Evolutionary conservation across 352 stramenopile species (phyloP).

Genomic region (Phytopythium ostracodes): DNA sequence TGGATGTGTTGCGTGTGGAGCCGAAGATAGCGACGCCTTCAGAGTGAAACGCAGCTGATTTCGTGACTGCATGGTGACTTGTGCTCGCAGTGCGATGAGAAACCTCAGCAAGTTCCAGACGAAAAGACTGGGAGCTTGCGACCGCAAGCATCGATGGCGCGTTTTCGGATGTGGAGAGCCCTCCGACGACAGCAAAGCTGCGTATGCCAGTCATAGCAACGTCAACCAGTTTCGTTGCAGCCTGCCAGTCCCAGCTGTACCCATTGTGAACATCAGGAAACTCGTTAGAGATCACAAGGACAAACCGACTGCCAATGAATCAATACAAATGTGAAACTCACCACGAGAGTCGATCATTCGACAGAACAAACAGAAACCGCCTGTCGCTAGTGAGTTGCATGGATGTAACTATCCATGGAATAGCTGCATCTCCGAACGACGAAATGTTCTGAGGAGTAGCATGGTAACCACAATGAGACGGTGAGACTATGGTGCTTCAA

Average conservation of each 20-base stretch:
- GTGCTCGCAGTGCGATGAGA: background rate
- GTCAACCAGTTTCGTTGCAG: background rate
- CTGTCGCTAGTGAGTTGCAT: slow-evolving; percentile 1
- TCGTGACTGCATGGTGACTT: background rate
- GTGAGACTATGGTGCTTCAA: background rate
- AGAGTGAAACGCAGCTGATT: background rate
- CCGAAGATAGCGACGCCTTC: background rate
- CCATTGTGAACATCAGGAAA: background rate
- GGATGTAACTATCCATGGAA: background rate
- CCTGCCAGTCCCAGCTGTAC: background rate
- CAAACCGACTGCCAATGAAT: background rate
- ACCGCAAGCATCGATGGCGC: background rate
- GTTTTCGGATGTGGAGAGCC: background rate
- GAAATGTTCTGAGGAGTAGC: background rate
- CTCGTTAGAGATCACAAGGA: background rate
- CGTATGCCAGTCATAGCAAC: background rate
- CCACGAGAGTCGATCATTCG: background rate
- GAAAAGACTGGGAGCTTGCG: background rate
- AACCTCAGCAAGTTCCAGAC: background rate
- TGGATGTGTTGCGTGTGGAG: background rate
- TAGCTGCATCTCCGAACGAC: background rate
- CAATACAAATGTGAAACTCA: background rate
- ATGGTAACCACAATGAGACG: background rate
- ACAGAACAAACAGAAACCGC: background rate
- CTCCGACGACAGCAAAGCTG: background rate